phyloP scores from a whole-genome alignment of 2,329 filamentous ascomycete species.

The Fonsecaea nubica region DNA sequence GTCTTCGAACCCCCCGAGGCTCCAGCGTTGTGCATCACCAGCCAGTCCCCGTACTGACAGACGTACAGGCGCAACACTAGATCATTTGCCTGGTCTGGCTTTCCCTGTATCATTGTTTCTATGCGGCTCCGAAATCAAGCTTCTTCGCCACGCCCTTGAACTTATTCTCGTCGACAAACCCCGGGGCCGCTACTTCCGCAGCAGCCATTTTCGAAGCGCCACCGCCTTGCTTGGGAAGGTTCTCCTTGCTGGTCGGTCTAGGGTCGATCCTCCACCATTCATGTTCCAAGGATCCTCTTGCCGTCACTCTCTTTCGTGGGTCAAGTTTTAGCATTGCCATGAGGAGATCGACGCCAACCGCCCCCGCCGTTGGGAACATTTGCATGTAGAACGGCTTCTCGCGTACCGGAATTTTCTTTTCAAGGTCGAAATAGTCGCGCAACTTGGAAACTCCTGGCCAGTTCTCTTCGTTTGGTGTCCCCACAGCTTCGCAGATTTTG shows the following conservation, averaged over 20 bases:
- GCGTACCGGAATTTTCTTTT: constrained; percentile 63
- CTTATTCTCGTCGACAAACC: constrained; percentile 66
- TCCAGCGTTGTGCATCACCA: not conserved
- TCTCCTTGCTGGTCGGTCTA: constrained; percentile 78
- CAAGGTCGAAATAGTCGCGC: constrained; percentile 74
- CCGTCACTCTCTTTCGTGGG: constrained; percentile 81
- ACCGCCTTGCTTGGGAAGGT: constrained; percentile 78
- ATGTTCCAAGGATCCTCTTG: constrained; percentile 78
- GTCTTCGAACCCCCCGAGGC: not conserved
- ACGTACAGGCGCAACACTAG: not conserved
- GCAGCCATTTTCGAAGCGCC: constrained; percentile 74
- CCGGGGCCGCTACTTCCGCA: constrained; percentile 78
- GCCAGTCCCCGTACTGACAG: not conserved
- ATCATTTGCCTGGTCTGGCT: not conserved
- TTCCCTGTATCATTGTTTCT: constrained; percentile 10
- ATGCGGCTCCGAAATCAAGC: constrained; percentile 72
- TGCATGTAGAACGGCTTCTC: constrained; percentile 74
- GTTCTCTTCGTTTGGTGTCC: constrained; percentile 89
- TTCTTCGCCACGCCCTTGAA: constrained; percentile 79
- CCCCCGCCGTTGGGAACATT: constrained; percentile 79
- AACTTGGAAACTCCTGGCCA: constrained; percentile 91
- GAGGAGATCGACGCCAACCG: constrained; percentile 83
- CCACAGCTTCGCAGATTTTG: constrained; percentile 82
- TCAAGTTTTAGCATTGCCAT: constrained; percentile 85
- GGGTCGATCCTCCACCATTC: constrained; percentile 86